phyloP scores from a whole-genome alignment of 2,329 filamentous ascomycete genomes.

The Emmonsiellopsis sp. region DNA sequence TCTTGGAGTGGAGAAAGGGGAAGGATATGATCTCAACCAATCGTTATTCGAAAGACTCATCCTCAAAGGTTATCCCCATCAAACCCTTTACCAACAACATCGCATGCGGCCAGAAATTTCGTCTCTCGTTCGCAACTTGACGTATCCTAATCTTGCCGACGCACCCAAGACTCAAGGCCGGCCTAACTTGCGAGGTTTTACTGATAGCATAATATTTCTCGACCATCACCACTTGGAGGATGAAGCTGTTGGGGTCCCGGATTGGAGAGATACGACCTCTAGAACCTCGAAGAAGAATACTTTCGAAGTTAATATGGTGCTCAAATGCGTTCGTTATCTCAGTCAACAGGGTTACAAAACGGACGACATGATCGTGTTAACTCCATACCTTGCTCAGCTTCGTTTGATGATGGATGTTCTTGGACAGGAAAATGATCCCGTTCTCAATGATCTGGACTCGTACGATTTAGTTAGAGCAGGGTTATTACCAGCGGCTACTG shows the following conservation, averaged over 20 bases:
- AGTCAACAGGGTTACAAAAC: conserved; percentile 62
- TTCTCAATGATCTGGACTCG: conserved; percentile 60
- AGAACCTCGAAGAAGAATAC: conserved; percentile 51
- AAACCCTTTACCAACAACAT: conserved; percentile 52
- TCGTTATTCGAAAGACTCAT: conserved; percentile 63
- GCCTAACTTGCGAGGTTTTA: conserved; percentile 45
- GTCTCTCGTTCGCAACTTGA: conserved; percentile 44
- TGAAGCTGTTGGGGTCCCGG: conserved; percentile 32
- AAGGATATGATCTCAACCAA: conserved; percentile 39
- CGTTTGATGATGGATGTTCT: conserved; percentile 42
- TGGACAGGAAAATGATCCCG: conserved; percentile 49
- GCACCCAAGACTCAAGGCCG: conserved; percentile 40
- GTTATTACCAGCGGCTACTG: conserved; percentile 44
- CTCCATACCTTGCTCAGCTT: conserved; percentile 48
- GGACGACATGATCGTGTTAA: conserved; percentile 57
- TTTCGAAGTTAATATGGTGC: conserved; percentile 57
- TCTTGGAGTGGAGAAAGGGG: conserved; percentile 52
- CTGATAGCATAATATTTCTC: conserved; percentile 55
- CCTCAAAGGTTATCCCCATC: conserved; percentile 43
- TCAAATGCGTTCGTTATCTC: conserved; percentile 57
- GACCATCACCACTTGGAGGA: conserved; percentile 51
- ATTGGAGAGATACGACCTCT: conserved; percentile 41
- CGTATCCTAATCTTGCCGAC: conserved; percentile 54
- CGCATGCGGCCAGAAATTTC: conserved; percentile 63
- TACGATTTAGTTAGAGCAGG: conserved; percentile 55